Percentiles rank a stretch among this genome's conserved stretches.
Evolutionary conservation across 805 yeast genomes (phyloP).

Genomic region (Millerago galiae): DNA sequence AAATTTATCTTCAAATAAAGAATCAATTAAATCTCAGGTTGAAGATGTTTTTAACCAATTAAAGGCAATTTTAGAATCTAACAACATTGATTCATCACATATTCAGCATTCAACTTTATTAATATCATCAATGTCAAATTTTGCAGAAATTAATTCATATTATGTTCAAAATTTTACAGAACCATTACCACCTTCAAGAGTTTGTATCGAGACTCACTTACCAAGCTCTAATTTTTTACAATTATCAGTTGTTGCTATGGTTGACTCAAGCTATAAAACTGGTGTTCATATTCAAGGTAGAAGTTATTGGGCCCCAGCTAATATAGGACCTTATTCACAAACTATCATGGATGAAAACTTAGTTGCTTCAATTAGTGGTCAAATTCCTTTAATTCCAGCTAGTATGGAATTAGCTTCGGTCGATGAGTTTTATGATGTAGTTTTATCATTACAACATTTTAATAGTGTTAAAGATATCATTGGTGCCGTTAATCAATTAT

Average conservation of each 20-base stretch:
- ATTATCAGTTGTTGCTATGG: constrained; percentile 53
- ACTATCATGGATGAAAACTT: constrained; percentile 48
- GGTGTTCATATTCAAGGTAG: constrained; percentile 91
- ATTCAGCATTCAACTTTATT: constrained; percentile 57
- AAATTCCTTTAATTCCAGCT: constrained; percentile 77
- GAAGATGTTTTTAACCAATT: constrained; percentile 43
- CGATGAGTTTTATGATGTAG: constrained; percentile 30
- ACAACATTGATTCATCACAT: constrained; percentile 34
- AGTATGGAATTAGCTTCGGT: constrained; percentile 44
- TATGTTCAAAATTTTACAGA: constrained; percentile 51
- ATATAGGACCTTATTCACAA: constrained; percentile 97
- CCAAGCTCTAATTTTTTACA: constrained; percentile 37
- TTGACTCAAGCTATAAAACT: constrained; percentile 32
- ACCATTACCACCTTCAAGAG: constrained; percentile 81
- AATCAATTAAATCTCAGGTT: constrained; percentile 38
- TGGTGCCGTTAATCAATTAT: constrained; percentile 37
- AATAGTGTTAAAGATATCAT: constrained; percentile 53
- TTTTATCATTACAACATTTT: constrained; percentile 70
- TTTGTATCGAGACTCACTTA: constrained; percentile 64
- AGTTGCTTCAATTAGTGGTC: constrained; percentile 73
- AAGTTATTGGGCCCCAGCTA: constrained; percentile 98
- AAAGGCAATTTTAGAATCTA: constrained; percentile 24
- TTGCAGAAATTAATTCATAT: constrained; percentile 51
- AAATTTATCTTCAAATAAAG: constrained; percentile 29
- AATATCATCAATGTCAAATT: constrained; percentile 58